Conservation (phyloP, 2,329 filamentous ascomycete genomes). For the Fusarium sp. region DNA sequence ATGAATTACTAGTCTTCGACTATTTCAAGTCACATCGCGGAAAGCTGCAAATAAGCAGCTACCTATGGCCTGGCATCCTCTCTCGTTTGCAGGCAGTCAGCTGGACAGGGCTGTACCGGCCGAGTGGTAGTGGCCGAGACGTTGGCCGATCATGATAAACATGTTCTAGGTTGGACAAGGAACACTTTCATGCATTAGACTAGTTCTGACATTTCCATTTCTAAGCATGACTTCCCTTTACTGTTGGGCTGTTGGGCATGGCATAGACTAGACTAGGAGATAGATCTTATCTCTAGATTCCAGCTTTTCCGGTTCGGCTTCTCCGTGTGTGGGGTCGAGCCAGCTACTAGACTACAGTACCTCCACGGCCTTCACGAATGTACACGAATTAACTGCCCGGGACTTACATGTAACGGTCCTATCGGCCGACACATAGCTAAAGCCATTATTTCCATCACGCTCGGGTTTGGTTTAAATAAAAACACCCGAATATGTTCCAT, state of each 20-base stretch:
- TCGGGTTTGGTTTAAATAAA: neutral
- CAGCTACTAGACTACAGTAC: neutral
- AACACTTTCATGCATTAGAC: conserved; percentile 12
- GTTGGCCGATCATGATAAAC: neutral
- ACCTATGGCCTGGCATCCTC: neutral
- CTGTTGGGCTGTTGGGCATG: neutral
- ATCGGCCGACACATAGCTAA: neutral
- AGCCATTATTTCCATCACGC: neutral
- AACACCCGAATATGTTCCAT: neutral
- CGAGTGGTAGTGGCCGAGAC: neutral
- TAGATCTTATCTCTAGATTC: conserved; percentile 6
- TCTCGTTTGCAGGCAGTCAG: neutral
- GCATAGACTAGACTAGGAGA: neutral
- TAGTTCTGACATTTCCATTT: neutral
- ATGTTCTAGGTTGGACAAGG: conserved; percentile 4
- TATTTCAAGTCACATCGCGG: neutral
- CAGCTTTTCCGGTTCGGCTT: conserved; percentile 43
- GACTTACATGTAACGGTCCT: neutral
- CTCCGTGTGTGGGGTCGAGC: conserved; percentile 29
- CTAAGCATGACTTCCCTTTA: neutral
- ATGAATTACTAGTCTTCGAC: neutral
- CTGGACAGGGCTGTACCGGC: neutral
- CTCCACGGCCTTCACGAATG: neutral
- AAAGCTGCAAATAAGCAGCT: neutral
- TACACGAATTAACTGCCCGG: neutral